Evolutionary conservation across 164 flowering plant genomes (phyloP).

Genomic region (Nymphaea colorata): DNA sequence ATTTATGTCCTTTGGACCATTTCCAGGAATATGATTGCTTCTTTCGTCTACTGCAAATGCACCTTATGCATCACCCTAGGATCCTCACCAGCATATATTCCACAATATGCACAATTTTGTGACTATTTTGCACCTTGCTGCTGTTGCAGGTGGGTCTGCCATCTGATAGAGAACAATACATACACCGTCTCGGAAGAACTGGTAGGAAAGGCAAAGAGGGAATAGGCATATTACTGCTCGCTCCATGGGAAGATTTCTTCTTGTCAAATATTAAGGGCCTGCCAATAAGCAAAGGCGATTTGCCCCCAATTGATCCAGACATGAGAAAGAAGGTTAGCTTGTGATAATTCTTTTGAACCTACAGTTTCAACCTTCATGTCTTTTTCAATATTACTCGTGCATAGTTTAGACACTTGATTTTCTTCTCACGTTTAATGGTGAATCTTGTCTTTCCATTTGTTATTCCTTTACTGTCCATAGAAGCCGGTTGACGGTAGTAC

Average conservation of each 20-base stretch:
- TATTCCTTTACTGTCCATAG: no score
- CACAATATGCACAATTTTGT: neutral
- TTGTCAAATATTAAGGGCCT: slow-evolving; percentile 57
- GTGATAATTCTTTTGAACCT: neutral
- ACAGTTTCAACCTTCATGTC: neutral
- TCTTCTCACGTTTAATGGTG: no score
- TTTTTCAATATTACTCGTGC: no score
- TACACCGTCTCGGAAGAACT: slow-evolving; percentile 95
- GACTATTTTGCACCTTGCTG: neutral
- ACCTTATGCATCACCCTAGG: neutral
- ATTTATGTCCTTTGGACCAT: no score
- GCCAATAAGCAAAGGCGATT: slow-evolving; percentile 66
- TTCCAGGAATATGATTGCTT: neutral
- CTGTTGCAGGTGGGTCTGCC: slow-evolving; percentile 73
- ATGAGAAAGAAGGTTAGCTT: slow-evolving; percentile 50
- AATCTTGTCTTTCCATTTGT: no score
- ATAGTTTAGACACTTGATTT: no score
- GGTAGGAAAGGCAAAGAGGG: slow-evolving; percentile 99
- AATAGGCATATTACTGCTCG: slow-evolving; percentile 70
- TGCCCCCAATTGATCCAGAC: slow-evolving; percentile 63
- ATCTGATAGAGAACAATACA: slow-evolving; percentile 78
- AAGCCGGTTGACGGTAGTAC: no score
- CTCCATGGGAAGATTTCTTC: slow-evolving; percentile 98
- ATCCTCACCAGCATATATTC: neutral
- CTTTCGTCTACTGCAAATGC: neutral